phyloP scores from a whole-genome alignment of 2,329 filamentous ascomycete species.

The Aspergillus sp. region DNA sequence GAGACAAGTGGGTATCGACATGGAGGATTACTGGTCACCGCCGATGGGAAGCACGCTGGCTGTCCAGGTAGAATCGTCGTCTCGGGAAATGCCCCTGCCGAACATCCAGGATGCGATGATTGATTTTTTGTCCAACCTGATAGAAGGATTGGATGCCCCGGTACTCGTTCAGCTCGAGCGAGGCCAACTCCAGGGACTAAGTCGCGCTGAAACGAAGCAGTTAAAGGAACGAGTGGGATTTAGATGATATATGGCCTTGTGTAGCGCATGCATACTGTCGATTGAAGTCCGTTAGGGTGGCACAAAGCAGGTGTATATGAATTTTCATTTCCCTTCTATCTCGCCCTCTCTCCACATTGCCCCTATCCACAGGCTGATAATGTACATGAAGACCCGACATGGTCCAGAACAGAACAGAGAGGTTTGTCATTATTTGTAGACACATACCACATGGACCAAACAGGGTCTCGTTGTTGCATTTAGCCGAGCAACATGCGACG shows the following conservation, averaged over 20 bases:
- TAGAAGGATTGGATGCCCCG: slow-evolving; percentile 45
- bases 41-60: slow-evolving; percentile 14
- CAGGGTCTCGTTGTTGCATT: not conserved
- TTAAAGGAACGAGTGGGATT: slow-evolving; percentile 33
- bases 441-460: not conserved
- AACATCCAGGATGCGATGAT: slow-evolving; percentile 43
- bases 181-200: slow-evolving; percentile 43
- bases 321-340: not conserved
- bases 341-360: not conserved
- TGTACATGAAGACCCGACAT: not conserved
- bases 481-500: slow-evolving; percentile 76
- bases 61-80: slow-evolving; percentile 28
- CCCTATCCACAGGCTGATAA: not conserved
- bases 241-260: slow-evolving; percentile 1
- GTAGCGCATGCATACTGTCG: not conserved
- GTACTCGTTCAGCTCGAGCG: slow-evolving; percentile 54
- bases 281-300: not conserved
- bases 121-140: slow-evolving; percentile 44
- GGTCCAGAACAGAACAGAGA: not conserved
- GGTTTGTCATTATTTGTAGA: not conserved
- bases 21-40: slow-evolving; percentile 18
- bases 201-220: slow-evolving; percentile 34
- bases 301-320: not conserved
- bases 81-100: slow-evolving; percentile 29
- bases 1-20: not conserved